Conservation (phyloP, 768 basidiomycete species). For the Lactarius deliciosus region DNA sequence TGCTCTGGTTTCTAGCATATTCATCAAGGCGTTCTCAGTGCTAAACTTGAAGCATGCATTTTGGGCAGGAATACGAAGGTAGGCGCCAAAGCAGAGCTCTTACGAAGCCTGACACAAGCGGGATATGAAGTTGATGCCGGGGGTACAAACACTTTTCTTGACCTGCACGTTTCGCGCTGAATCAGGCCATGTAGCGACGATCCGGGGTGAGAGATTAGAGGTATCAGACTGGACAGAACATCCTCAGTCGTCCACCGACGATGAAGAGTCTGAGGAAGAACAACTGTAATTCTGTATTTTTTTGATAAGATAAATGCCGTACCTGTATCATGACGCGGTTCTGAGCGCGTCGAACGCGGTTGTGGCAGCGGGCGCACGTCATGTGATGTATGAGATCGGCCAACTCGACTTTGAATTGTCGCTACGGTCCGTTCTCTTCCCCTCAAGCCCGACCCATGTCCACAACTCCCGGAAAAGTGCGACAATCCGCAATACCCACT, state of each 20-base stretch:
- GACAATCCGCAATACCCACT: constrained; percentile 46
- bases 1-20: constrained; percentile 1
- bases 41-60: constrained; percentile 74
- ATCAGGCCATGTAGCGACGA: constrained; percentile 43
- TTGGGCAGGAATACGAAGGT: constrained; percentile 74
- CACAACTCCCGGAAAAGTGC: constrained; percentile 45
- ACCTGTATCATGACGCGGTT: neutral
- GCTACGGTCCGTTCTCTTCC: neutral
- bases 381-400: constrained; percentile 18
- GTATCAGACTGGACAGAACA: constrained; percentile 53
- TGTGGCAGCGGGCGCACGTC: constrained; percentile 22
- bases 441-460: constrained; percentile 36
- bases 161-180: neutral
- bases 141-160: constrained; percentile 42
- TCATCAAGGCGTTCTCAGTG: constrained; percentile 42
- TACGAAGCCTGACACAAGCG: constrained; percentile 69
- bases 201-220: constrained; percentile 57
- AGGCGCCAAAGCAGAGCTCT: constrained; percentile 65
- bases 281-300: constrained; percentile 1
- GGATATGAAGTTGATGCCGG: constrained; percentile 70
- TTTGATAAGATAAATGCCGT: neutral
- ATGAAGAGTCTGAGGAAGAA: constrained; percentile 29
- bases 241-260: constrained; percentile 34
- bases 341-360: constrained; percentile 20
- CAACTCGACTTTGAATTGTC: constrained; percentile 8